Base-by-base conservation (phyloP, 2,329 filamentous ascomycete species). In the Fusarium clavum region DNA sequence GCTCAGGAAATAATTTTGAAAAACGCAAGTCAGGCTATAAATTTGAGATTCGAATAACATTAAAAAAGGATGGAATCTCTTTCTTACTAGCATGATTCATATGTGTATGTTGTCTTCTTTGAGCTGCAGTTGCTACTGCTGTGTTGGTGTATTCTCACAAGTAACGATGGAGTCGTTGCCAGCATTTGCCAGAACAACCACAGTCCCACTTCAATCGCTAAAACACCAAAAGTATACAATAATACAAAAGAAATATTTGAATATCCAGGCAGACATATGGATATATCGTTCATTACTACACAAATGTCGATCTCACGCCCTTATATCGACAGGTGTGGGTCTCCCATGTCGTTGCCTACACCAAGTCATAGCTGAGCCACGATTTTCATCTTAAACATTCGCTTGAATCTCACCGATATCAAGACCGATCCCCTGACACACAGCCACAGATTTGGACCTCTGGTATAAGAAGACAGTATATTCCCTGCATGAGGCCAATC, bases 281-380 rank as follows among this genome's bases (percentile, higher is more conserved):
- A 5, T 24, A 24, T 24, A 24, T 24, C 6, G 24, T 22, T 22
- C 18, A 29, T 29, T 22, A 22, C 32, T 53, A 20, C 49, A 34
- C 4, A 32, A 27, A n/a, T 8, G 40, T 49, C 16, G 29, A 41
- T 46, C 46, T 55, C 53, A 20, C 70, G 72, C 73, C 72, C 52
- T 75, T 73, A 12, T n/a, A 65, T 75, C 58, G 56, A 73, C 71
- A 72, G 13, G 38, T 64, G 57, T 58, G 55, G 69, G 52, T 24
- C 61, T 30, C 54, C 11, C 34, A 41, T 14, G 38, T 38, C 14
- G 43, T 48, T 64, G 48, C 48, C 58, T 64, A 32, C 52, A 61
- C 47, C 29, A 44, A 49, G 40, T 20, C 53, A 32, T 51, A 12
- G 24, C 53, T 32, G 40, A 52, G 60, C 60, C 56, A 61, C 51